Conservation (phyloP, 116 monocot species). For the Iris pallida region DNA sequence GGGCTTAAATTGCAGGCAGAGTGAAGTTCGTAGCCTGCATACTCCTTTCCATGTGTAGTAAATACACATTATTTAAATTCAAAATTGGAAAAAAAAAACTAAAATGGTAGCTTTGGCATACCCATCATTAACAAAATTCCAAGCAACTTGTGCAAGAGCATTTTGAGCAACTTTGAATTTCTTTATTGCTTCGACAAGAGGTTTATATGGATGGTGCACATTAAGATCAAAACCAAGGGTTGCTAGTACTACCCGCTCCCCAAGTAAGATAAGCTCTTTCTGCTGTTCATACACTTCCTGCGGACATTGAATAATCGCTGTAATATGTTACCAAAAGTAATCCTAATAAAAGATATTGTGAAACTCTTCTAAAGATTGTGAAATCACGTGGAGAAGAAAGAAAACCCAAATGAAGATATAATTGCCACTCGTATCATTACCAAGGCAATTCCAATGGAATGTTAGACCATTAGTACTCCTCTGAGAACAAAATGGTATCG, state of each 20-base stretch:
- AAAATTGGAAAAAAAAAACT: neutral
- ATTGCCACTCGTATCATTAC: neutral
- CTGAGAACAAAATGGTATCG: neutral
- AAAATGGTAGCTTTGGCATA: neutral
- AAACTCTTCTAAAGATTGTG: neutral
- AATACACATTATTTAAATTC: neutral
- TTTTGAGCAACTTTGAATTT: constrained; percentile 7
- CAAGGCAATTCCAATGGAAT: neutral
- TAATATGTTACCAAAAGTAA: neutral
- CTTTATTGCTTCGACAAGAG: constrained; percentile 13
- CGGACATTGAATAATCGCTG: neutral
- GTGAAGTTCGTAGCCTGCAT: constrained; percentile 13
- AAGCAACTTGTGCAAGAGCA: constrained; percentile 19
- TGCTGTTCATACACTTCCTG: constrained; percentile 21
- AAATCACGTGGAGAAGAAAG: neutral
- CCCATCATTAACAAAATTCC: constrained; percentile 30
- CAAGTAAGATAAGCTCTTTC: constrained; percentile 19
- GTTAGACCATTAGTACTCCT: neutral
- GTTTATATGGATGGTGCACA: constrained; percentile 23
- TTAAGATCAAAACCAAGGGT: constrained; percentile 20
- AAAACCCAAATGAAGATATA: neutral
- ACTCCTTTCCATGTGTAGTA: no score
- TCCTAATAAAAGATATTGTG: neutral
- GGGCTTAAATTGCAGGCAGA: constrained; percentile 15
- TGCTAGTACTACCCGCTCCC: constrained; percentile 12